Base-by-base conservation (phyloP, 345 rosid genomes). In the Syzygium oleosum region DNA sequence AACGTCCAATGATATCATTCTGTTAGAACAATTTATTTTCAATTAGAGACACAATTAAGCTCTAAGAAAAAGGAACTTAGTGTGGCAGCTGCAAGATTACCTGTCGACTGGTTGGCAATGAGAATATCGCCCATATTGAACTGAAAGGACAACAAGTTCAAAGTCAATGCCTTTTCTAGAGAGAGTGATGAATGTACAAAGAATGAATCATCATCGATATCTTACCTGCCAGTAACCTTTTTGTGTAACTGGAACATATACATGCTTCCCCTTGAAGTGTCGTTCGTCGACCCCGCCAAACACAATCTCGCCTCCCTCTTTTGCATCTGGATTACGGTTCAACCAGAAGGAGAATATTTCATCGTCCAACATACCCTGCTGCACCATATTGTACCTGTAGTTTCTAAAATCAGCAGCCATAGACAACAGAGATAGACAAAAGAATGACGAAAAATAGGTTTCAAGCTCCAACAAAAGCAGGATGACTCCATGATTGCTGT, bases 161-260 rank as follows among this genome's bases (percentile, higher is more conserved):
- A 52, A 43, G 31, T 23, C 52, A 68, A 77, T 8, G 0, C 52
- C 55, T 15, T 41, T 61, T 12, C 53, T 53, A 54, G 1, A n/a
- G 55, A 53, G 51, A 43, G 11, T 34, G 21, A 83, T 43, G 34
- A 84, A 59, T 43, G 17, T 58, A 58, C 12, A 29, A 21, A 46
- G n/a, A 27, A 53, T 61, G 43, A 77, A 52, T 54, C 38, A 31
- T 58, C 80, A 52, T 54, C 27, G 31, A 22, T 88, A 31, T 41
- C 85, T 91, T 77, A 96, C 96, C 96, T 96, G 97, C 99, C 99
- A 96, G 84, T 94, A 96, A 86, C 99, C 99, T 87, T 93, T 94
- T 73, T 31, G 61, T 34, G 95, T 94, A 56, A 96, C 91, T 29
- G 96, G 96, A 61, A 96, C 97, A 87, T 92, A 95, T 7, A 94